Conservation (phyloP, 2,329 filamentous ascomycete genomes). For the Colletotrichum magnum region DNA sequence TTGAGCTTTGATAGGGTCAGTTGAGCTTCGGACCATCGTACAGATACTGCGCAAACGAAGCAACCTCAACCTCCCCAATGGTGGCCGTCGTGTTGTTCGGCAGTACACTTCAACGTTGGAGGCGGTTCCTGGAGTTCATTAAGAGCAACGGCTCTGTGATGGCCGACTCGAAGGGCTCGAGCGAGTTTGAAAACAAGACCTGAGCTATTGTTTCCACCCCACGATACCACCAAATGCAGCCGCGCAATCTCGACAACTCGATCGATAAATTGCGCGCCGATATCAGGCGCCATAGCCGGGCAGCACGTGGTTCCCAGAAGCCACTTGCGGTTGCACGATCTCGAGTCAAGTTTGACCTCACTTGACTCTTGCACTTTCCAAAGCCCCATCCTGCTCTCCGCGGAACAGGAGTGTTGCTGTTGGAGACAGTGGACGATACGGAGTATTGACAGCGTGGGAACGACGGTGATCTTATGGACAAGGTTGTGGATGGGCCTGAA, state of each 20-base stretch:
- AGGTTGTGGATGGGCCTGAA: slow-evolving; percentile 15
- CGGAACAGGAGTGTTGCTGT: slow-evolving; percentile 11
- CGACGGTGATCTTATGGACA: slow-evolving; percentile 31
- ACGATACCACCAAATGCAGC: not conserved
- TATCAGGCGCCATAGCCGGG: not conserved
- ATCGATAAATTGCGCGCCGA: slow-evolving; percentile 13
- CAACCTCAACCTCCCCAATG: too few relatives aligned
- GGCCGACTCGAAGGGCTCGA: slow-evolving; percentile 1
- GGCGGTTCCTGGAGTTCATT: not conserved
- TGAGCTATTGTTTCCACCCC: not conserved
- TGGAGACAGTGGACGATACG: slow-evolving; percentile 18
- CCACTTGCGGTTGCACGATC: slow-evolving; percentile 17
- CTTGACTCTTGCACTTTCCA: slow-evolving; percentile 21
- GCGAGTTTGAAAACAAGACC: slow-evolving; percentile 14
- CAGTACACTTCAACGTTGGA: too few relatives aligned
- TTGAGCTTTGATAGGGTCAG: not conserved
- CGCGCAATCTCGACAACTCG: not conserved
- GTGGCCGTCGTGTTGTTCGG: too few relatives aligned
- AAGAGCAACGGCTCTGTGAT: not conserved
- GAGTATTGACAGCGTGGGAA: slow-evolving; percentile 16
- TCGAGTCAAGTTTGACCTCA: slow-evolving; percentile 34
- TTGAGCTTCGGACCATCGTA: not conserved
- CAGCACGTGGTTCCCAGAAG: slow-evolving; percentile 22
- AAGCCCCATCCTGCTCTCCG: slow-evolving; percentile 17
- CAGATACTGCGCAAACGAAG: too few relatives aligned